Conservation (phyloP, 164 flowering plant genomes). For the Santalum album region DNA sequence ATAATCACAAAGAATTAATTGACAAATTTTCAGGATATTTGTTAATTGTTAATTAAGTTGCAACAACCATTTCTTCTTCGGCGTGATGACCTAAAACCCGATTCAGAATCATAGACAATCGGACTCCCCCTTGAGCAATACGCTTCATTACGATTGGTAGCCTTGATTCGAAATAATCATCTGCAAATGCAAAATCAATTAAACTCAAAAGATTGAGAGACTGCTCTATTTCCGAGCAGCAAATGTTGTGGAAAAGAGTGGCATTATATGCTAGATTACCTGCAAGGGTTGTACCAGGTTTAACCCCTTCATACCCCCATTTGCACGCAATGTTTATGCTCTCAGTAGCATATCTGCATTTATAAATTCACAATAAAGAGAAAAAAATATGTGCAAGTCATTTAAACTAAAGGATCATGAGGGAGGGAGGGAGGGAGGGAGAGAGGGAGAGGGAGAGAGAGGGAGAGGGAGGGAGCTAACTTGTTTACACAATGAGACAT, state of each 20-base stretch:
- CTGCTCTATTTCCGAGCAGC: no score
- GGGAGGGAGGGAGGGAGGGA: no score
- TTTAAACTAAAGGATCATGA: no score
- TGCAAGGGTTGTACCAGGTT: slow-evolving; percentile 57
- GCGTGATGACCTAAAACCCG: slow-evolving; percentile 38
- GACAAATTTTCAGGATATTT: no score
- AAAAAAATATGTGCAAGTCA: no score
- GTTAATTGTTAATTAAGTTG: no score
- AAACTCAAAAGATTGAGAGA: no score
- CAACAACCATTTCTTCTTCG: background rate
- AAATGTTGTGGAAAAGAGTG: no score
- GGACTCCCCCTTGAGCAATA: slow-evolving; percentile 89
- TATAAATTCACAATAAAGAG: no score
- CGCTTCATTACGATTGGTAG: slow-evolving; percentile 71
- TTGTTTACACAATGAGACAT: slow-evolving; percentile 57
- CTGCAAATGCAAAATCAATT: slow-evolving; percentile 24
- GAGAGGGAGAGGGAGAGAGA: no score
- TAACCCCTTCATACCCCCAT: slow-evolving; percentile 77
- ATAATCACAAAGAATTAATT: no score
- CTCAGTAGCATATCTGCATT: slow-evolving; percentile 78
- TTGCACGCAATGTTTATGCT: slow-evolving; percentile 88
- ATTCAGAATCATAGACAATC: slow-evolving; percentile 79
- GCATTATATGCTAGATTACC: slow-evolving; percentile 47
- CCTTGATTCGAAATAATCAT: slow-evolving; percentile 76
- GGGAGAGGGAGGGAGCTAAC: slow-evolving; percentile 18